Evolutionary conservation across 2,329 filamentous ascomycete genomes (phyloP).

Genomic region (Colletotrichum orbiculare): DNA sequence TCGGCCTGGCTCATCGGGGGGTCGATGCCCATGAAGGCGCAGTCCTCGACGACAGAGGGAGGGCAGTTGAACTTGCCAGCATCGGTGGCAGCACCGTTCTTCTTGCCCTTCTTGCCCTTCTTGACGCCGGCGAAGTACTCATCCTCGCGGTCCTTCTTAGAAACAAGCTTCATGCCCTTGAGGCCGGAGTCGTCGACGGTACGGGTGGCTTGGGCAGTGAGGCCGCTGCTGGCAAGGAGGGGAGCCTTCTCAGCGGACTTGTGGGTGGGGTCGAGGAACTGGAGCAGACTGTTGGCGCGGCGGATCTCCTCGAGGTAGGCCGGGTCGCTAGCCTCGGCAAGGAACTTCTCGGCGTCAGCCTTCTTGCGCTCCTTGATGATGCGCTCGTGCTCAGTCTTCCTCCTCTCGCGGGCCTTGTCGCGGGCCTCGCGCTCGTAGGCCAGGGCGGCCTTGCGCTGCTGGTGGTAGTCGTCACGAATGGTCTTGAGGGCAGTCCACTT

Average conservation of each 20-base stretch:
- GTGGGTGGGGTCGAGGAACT: constrained; percentile 85
- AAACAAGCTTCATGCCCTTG: constrained; percentile 85
- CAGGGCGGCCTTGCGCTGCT: constrained; percentile 82
- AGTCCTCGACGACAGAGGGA: constrained; percentile 91
- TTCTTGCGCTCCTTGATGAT: constrained; percentile 78
- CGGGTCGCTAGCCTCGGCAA: constrained; percentile 84
- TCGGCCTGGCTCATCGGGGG: constrained; percentile 89
- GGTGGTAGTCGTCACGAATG: constrained; percentile 90
- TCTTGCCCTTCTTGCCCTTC: constrained; percentile 91
- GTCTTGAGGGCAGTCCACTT: constrained; percentile 86
- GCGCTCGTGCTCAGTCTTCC: constrained; percentile 82
- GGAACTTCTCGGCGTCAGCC: constrained; percentile 79
- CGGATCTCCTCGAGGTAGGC: constrained; percentile 95
- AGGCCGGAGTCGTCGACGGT: constrained; percentile 86
- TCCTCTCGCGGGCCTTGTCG: constrained; percentile 79
- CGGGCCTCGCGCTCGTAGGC: constrained; percentile 87
- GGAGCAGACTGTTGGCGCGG: constrained; percentile 86
- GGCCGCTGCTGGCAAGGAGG: constrained; percentile 74
- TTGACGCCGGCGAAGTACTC: constrained; percentile 84
- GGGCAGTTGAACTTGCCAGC: constrained; percentile 78
- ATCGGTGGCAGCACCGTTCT: constrained; percentile 65
- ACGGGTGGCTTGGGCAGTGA: constrained; percentile 82
- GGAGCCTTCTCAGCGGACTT: constrained; percentile 72
- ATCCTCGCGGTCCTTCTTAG: constrained; percentile 90
- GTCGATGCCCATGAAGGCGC: constrained; percentile 84